Evolutionary conservation across 1,284 basidiomycete genomes (phyloP), one percentile per base, ranked within the genome.

Genomic region (Cryptococcus maquisensis): DNA sequence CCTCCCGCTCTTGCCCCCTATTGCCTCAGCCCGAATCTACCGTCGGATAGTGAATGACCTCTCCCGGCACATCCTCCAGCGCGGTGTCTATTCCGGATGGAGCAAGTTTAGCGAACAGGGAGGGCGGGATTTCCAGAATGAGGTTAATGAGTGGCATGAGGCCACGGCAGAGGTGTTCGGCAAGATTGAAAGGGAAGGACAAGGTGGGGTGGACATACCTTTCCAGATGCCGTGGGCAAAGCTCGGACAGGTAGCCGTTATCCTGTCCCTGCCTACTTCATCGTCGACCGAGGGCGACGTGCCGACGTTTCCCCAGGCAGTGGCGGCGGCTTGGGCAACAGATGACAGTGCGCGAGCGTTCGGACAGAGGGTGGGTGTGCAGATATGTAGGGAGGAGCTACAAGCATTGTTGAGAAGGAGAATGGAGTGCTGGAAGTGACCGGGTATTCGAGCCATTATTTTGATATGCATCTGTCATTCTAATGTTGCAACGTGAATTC

Each of bases 231-330:
- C 89, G 3, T 93, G 90, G 90, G 75, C 80, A 52, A 80, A 80
- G 46, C 76, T 93, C 37, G 70, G 85, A 10, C 83, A 86, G 54
- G 85, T 86, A 10, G 86, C 82, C 10, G 79, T 82, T 46, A 63
- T 93, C 26, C 76, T 90, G 23, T 81, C 81, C 2, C 73, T 84
- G 13, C 62, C 78, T 63, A 45, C 71, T 65, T 42, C 49, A 18
- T 32, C 35, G 12, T 44, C 28, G n/a, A 16, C 85, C 80, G 16
- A 56, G 53, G 21, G 54, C 37, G 32, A 66, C 28, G 47, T 39
- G 18, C 86, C 87, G 35, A 88, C 82, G 62, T 89, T 90, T 69
- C 88, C 88, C 66, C 86, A 88, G 36, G 88, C 82, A 52, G 92
- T 85, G 59, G 87, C 87, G 55, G 71, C 90, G 83, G 57, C 80